Percentiles rank a stretch among this genome's conserved stretches.
These are phyloP conservation scores for Heritiera littoralis DNA, from an alignment of 345 rosid genomes.

Conservation along the genomic window DNA sequence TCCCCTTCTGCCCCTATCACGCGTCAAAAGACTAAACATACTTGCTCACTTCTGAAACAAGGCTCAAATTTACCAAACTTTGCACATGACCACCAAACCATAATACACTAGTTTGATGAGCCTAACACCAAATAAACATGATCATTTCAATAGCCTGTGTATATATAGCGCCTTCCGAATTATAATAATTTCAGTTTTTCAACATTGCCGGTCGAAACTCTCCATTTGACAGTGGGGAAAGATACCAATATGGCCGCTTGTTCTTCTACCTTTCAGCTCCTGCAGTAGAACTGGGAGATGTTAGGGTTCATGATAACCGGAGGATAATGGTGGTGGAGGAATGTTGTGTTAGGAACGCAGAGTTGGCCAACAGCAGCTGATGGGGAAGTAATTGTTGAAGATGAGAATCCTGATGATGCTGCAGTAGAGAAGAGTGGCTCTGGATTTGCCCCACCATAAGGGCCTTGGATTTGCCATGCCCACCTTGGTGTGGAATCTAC, in stretches of 20 bases:
- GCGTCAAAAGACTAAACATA: no score
- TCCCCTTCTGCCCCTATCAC: no score
- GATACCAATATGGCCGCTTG: not conserved
- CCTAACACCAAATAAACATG: not conserved
- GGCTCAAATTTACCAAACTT: not conserved
- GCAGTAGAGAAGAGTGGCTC: constrained; percentile 52
- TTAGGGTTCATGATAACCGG: constrained; percentile 20
- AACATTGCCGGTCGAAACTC: not conserved
- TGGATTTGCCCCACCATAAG: constrained; percentile 34
- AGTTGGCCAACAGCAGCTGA: constrained; percentile 34
- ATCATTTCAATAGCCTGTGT: not conserved
- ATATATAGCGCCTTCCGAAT: not conserved
- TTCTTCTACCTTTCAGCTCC: constrained; percentile 23
- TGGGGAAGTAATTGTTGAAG: constrained; percentile 39
- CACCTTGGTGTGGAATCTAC: constrained; percentile 33
- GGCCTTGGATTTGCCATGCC: constrained; percentile 43
- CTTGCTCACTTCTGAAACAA: not conserved
- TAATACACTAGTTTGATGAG: not conserved
- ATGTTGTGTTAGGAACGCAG: constrained; percentile 24
- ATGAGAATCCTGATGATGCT: constrained; percentile 87
- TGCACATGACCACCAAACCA: not conserved
- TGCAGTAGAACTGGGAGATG: constrained; percentile 38
- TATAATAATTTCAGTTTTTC: not conserved
- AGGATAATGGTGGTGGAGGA: constrained; percentile 22
- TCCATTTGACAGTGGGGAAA: not conserved